These are phyloP conservation scores for Saprolegnia parasitica DNA, from an alignment of 352 stramenopile species.

Conservation along the genomic window DNA sequence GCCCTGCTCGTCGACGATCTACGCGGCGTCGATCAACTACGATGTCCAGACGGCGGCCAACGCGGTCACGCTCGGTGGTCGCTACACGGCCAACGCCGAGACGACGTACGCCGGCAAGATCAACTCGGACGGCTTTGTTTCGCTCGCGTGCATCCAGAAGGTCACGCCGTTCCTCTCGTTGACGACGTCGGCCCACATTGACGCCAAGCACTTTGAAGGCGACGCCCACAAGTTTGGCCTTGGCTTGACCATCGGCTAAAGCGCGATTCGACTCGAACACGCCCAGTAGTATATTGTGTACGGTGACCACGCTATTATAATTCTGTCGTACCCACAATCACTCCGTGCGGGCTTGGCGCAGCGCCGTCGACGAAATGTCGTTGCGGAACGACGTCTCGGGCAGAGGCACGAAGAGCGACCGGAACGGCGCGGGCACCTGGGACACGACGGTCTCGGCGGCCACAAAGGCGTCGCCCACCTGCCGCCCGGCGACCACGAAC, in stretches of 20 bases:
- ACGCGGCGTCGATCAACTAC: slow-evolving; percentile 76
- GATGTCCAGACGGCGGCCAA: slow-evolving; percentile 79
- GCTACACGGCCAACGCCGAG: slow-evolving; percentile 66
- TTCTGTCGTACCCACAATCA: slow-evolving; percentile 2
- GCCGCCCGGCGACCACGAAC: slow-evolving; percentile 85
- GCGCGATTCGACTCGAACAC: not conserved
- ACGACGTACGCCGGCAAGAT: slow-evolving; percentile 82
- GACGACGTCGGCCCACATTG: slow-evolving; percentile 72
- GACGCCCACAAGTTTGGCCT: slow-evolving; percentile 84
- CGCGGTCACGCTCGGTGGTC: slow-evolving; percentile 67
- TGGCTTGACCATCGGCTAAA: slow-evolving; percentile 71
- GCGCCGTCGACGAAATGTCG: slow-evolving; percentile 84
- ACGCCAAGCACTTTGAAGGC: slow-evolving; percentile 83
- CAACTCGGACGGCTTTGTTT: slow-evolving; percentile 74
- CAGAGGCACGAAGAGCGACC: slow-evolving; percentile 64
- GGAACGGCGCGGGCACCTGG: slow-evolving; percentile 44
- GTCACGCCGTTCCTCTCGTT: slow-evolving; percentile 66
- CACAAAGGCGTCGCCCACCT: slow-evolving; percentile 45
- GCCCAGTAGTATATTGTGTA: slow-evolving; percentile 15
- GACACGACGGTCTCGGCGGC: slow-evolving; percentile 52
- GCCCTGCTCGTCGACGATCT: slow-evolving; percentile 65
- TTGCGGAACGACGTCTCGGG: slow-evolving; percentile 71
- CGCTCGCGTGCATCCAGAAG: slow-evolving; percentile 72
- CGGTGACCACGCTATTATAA: slow-evolving; percentile 22
- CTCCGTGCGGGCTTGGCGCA: slow-evolving; percentile 44